Base-by-base conservation (phyloP, 306 rosid genomes). In the Lablab purpureus region DNA sequence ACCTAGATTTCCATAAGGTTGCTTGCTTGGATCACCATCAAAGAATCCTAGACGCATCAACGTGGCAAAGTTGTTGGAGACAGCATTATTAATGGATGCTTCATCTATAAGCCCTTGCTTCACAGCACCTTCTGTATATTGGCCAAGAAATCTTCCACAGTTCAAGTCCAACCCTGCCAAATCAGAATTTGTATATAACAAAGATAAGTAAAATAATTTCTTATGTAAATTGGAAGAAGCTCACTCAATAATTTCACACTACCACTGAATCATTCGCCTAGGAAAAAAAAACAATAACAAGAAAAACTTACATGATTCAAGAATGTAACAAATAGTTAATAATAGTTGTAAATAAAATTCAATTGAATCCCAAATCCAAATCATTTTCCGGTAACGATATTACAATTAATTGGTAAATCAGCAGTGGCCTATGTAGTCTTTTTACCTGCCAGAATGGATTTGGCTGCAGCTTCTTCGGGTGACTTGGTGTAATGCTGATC, bases 381-480 rank as follows among this genome's bases (percentile, higher is more conserved):
- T 51, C 30, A 60, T 32, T 50, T 32, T 32, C 36, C 36, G 7
- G 2, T 25, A 74, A 60, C 8, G 18, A 43, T 18, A 7, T 75
- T 30, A 63, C 15, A 36, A 50, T 18, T 15, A 63, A 32, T 63
- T 17, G 65, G 7, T n/a, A 64, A 36, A 34, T 34, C 8, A 36
- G 30, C 23, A 34, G 55, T 51, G 30, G 62, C 41, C 41, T 50
- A 13, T 18, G 27, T 32, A 34, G 8, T 22, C 30, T 21, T 74
- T 52, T 79, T 83, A 94, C 98, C 98, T 67, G 98, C 98, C 25
- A 83, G 55, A 66, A 95, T 87, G 76, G 96, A 72, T 82, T 52
- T 87, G 34, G 99, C 99, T 77, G 95, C 99, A 73, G 99, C 98
- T 84, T 95, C 99, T 85, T 95, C 99, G 8, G 99, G 99, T 64